Percentiles rank a stretch among this genome's conserved stretches.
These are phyloP conservation scores for Blastosporella zonata DNA, from an alignment of 1,284 basidiomycete species.

Conservation along the genomic window DNA sequence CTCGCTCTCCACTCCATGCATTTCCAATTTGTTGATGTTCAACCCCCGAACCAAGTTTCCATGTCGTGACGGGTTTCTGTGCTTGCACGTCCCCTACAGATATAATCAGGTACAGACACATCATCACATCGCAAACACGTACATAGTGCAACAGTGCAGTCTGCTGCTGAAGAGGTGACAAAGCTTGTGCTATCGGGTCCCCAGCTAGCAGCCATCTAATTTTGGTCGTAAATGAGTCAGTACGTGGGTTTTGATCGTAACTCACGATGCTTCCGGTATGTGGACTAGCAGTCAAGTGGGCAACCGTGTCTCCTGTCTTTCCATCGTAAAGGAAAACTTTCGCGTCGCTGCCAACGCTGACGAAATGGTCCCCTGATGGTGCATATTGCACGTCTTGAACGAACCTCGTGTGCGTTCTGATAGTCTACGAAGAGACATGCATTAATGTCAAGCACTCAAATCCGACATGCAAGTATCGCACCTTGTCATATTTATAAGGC, in stretches of 20 bases:
- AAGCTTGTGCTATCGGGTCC: slow-evolving; percentile 71
- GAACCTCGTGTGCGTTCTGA: slow-evolving; percentile 90
- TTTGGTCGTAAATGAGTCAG: not conserved
- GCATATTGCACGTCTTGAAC: slow-evolving; percentile 91
- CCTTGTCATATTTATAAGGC: slow-evolving; percentile 90
- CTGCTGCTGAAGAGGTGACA: slow-evolving; percentile 84
- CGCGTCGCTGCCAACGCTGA: slow-evolving; percentile 88
- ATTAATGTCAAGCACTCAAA: not conserved
- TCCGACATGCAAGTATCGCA: slow-evolving; percentile 24
- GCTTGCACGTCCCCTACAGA: slow-evolving; percentile 76
- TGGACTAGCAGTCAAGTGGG: slow-evolving; percentile 60
- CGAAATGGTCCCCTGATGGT: slow-evolving; percentile 80
- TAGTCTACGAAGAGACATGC: slow-evolving; percentile 44
- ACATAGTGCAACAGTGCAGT: slow-evolving; percentile 89
- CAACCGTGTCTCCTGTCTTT: slow-evolving; percentile 78
- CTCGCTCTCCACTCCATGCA: slow-evolving; percentile 70
- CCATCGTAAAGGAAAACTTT: slow-evolving; percentile 94
- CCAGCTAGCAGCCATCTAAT: slow-evolving; percentile 78
- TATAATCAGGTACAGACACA: not conserved
- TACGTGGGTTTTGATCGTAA: slow-evolving; percentile 17
- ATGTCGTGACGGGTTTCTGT: slow-evolving; percentile 63
- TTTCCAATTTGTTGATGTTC: slow-evolving; percentile 87
- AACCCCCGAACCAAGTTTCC: slow-evolving; percentile 69
- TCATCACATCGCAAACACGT: slow-evolving; percentile 23
- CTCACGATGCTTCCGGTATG: slow-evolving; percentile 79